Base-by-base conservation (phyloP, 495 filamentous ascomycete species). In the Daldinia decipiens region DNA sequence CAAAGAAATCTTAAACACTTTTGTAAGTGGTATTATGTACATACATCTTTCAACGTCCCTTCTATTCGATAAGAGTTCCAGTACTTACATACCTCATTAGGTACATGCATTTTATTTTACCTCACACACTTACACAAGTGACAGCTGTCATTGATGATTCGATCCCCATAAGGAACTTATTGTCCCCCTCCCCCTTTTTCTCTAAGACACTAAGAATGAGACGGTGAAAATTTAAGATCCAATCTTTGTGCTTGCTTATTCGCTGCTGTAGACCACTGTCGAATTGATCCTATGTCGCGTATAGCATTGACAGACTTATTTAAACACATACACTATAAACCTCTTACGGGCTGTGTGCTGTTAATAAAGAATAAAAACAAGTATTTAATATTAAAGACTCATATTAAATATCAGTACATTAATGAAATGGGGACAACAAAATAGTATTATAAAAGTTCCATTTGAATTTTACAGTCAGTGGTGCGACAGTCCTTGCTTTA, bases 81-180 rank as follows among this genome's bases (percentile, higher is more conserved):
- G 50, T 31, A 53, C 9, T 15, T 34, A 36, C 15, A 19, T 56
- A 34, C 17, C 7, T 32, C 27, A 32, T 26, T 54, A 31, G 31
- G n/a, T 15, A 34, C 27, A 31, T 53, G 12, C 50, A 26, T 34
- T 34, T 3, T 21, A 31, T 32, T 32, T 0, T 6, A 13, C 24
- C n/a, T n/a, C n/a, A 27, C 24, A 15, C 51, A 31, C n/a, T 6
- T 53, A 32, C 17, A 36, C 15, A 32, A 17, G 6, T 56, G 53
- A 56, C 53, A 56, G 53, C 53, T 56, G 53, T 56, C 53, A 56
- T 36, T 13, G 31, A 36, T 32, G 53, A 21, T 24, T 56, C 5
- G 31, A 56, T 56, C 27, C 9, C 31, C 53, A 56, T 56, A 56
- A 56, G 31, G 31, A 56, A 34, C 13, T 36, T 24, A 12, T 29